Evolutionary conservation across 2,329 filamentous ascomycete species (phyloP).

Genomic region (Aspergillus terreus): DNA sequence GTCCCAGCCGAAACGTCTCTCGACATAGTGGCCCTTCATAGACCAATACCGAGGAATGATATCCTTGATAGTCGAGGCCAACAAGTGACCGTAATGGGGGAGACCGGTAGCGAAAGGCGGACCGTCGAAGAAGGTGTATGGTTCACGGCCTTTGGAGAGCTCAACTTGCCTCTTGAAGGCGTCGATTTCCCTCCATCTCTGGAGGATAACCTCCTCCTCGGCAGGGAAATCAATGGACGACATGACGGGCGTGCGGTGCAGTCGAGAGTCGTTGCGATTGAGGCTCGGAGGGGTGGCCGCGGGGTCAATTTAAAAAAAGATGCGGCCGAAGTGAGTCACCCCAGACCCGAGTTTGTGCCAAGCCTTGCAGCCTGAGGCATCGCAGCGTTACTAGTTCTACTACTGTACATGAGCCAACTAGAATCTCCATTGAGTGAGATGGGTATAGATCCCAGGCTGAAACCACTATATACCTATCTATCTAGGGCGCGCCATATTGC

Average conservation of each 20-base stretch:
- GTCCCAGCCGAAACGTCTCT: conserved; percentile 92
- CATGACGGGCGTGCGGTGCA: conserved; percentile 50
- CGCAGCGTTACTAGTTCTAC: too few relatives aligned
- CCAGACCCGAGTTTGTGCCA: conserved; percentile 4
- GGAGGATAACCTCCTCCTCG: conserved; percentile 81
- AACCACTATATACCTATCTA: not conserved
- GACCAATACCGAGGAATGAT: conserved; percentile 96
- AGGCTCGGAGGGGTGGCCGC: conserved; percentile 17
- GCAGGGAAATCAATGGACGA: conserved; percentile 82
- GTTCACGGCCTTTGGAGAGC: conserved; percentile 74
- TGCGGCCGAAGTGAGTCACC: conserved; percentile 11
- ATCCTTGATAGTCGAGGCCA: conserved; percentile 94
- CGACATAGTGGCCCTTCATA: conserved; percentile 92
- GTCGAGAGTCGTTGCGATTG: conserved; percentile 16
- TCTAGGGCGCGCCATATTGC: not conserved
- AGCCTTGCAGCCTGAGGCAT: not conserved
- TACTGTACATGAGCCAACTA: not conserved
- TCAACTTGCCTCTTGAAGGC: conserved; percentile 87
- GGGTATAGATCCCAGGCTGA: not conserved
- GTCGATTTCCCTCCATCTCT: conserved; percentile 85
- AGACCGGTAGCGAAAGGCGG: conserved; percentile 72
- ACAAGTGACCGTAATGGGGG: conserved; percentile 70
- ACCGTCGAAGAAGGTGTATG: conserved; percentile 94
- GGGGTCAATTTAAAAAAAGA: conserved; percentile 22
- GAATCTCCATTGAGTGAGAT: not conserved